Evolutionary conservation across 331 rosid species (phyloP), one percentile per base, ranked within the genome.

Genomic region (Quercus phellos): DNA sequence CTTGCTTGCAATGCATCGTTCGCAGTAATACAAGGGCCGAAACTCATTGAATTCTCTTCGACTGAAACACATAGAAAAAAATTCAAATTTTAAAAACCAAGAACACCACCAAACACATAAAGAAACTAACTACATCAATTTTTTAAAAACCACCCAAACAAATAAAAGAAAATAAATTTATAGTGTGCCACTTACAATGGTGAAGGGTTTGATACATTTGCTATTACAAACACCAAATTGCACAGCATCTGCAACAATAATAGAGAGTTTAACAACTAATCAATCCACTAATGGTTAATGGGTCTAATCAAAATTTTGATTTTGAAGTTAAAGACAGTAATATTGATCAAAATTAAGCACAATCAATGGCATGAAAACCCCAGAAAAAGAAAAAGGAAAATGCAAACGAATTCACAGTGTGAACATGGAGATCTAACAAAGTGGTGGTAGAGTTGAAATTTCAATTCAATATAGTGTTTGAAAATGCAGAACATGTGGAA

Each of bases 1-100:
- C 97, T 86, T 79, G 80, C 54, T 8, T 51, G 74, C 74, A 69
- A 35, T 83, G 82, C 97, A 90, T 70, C 81, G 92, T 56, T 90
- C 87, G 43, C 93, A 91, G 26, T 87, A 84, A 56, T 83, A 71
- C 51, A 80, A 46, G 70, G 75, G 72, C n/a, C 12, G 77, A 51
- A 76, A 73, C 75, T 72, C 51, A 77, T 55, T 24, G 67, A 80
- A 16, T 81, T 59, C 70, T 72, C 80, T 72, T 51, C 8, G 73
- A 56, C 87, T 84, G 87, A 11, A 64, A 67, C 6, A 21, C 13
- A 51, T 18, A 54, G 1, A 19, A 38, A 51, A 4, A 24, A 78
- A 74, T 32, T 55, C 18, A 83, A 77, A 51, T n/a, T 71, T 74
- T 22, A 2, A 51, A 61, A 0, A 30, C 46, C 46, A 38, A 21